Conservation (phyloP, 345 rosid species). For the Salix arbutifolia region DNA sequence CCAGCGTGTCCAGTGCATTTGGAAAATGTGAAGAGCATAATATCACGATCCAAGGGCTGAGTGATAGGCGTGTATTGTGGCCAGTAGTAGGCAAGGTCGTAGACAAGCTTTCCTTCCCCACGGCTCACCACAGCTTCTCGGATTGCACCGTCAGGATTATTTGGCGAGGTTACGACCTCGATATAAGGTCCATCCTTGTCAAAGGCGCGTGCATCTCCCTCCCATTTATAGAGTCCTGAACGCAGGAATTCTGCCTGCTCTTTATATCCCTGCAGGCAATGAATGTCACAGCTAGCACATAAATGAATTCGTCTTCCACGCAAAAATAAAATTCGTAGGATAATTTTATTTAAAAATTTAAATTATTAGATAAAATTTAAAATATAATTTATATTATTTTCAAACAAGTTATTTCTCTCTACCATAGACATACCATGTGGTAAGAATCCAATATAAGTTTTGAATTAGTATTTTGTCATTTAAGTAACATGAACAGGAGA, state of each 20-base stretch:
- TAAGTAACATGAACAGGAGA: neutral
- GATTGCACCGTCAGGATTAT: conserved; percentile 76
- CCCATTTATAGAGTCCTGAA: conserved; percentile 80
- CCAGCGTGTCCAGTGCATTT: conserved; percentile 95
- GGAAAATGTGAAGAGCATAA: conserved; percentile 88
- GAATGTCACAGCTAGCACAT: neutral
- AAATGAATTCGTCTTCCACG: neutral
- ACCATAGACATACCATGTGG: neutral
- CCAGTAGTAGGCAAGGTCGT: conserved; percentile 93
- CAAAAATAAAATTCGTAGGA: neutral
- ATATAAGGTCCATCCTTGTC: conserved; percentile 57
- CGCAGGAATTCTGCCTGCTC: conserved; percentile 49
- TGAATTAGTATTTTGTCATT: neutral
- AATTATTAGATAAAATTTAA: rapidly evolving
- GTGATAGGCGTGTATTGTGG: conserved; percentile 81
- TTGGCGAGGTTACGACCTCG: conserved; percentile 71
- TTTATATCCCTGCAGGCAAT: conserved; percentile 47
- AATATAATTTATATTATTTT: too few relatives aligned
- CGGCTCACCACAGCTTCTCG: conserved; percentile 66
- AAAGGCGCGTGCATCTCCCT: conserved; percentile 61
- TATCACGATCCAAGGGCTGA: conserved; percentile 51
- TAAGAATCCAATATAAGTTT: neutral
- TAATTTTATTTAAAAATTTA: too few relatives aligned
- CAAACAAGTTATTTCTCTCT: too few relatives aligned
- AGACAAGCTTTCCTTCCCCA: conserved; percentile 50